Base-by-base conservation (phyloP, 495 filamentous ascomycete genomes). In the Neurospora cerealis region DNA sequence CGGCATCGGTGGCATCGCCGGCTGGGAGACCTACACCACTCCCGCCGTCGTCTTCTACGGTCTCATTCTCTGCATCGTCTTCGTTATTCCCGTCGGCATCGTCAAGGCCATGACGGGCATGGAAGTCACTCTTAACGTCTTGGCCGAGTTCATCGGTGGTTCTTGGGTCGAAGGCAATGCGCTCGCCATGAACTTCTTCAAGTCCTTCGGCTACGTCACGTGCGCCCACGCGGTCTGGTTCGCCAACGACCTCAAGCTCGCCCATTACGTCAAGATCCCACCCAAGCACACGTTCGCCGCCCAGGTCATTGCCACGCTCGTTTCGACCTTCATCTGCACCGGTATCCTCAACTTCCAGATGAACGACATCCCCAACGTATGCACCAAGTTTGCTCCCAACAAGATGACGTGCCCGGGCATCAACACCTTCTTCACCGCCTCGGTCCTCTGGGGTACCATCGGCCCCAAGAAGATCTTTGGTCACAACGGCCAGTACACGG, bases 181-280 rank as follows among this genome's bases (percentile, higher is more conserved):
- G 15, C 75, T 83, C 72, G 81, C 80, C 69, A 82, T 83, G 82
- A 83, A 83, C 76, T 83, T 75, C 75, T 83, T 83, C 79, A 83
- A 83, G 75, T 75, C 80, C 8, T 83, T 78, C 62, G 82, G 82
- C 36, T 82, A 80, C 73, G 78, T 83, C 5, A 83, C 82, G 5
- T 82, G 80, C 70, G 74, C 79, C 2, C 76, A 79, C 42, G 78
- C 80, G 7, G 41, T 82, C 37, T 73, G 74, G 48, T 83, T 83
- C 72, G 79, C 80, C 60, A 78, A 80, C 73, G 82, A 83, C 41
- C 80, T 83, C 71, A 83, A 83, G 77, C 77, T 83, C 38, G 82
- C 80, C 0, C 82, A 83, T 44, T 83, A 83, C 71, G 74, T 83
- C 77, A 83, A 83, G 77, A 83, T 83, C 72, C 80, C 82, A 19